These are phyloP conservation scores for Apium graveolens DNA, from an alignment of 129 eudicot genomes.

Conservation along the genomic window DNA sequence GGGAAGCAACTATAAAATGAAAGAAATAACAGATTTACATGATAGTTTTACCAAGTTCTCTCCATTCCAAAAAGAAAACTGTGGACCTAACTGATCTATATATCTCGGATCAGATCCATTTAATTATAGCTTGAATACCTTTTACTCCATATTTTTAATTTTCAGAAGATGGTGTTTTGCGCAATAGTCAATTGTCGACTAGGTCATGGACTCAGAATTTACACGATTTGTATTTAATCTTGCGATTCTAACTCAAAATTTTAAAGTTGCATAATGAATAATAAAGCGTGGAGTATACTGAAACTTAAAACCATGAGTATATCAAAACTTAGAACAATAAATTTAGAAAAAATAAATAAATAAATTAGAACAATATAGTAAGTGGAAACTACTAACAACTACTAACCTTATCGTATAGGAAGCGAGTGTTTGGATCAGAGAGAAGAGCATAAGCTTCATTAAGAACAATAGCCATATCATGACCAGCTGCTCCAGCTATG, in stretches of 20 bases:
- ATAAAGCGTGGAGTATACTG: neutral
- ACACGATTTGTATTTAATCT: neutral
- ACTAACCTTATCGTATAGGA: slow-evolving; percentile 64
- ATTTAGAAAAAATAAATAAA: too few species aligned
- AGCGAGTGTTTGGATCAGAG: slow-evolving; percentile 65
- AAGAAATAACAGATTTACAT: neutral
- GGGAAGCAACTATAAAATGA: neutral
- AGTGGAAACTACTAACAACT: too few species aligned
- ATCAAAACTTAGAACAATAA: neutral
- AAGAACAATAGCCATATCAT: slow-evolving; percentile 90
- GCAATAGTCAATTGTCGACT: neutral
- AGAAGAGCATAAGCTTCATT: slow-evolving; percentile 88
- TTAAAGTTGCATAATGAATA: neutral
- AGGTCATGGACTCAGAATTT: neutral
- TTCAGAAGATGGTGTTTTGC: neutral
- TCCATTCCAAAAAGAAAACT: neutral
- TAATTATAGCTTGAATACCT: neutral
- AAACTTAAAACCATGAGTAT: neutral
- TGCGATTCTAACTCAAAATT: neutral
- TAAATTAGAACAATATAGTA: neutral
- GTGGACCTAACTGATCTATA: neutral
- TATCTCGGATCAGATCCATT: neutral
- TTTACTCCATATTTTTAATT: neutral
- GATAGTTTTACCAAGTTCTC: neutral
- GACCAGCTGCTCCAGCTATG: slow-evolving; percentile 87